Conservation (phyloP, 805 yeast genomes). For the Candida andamanensis region DNA sequence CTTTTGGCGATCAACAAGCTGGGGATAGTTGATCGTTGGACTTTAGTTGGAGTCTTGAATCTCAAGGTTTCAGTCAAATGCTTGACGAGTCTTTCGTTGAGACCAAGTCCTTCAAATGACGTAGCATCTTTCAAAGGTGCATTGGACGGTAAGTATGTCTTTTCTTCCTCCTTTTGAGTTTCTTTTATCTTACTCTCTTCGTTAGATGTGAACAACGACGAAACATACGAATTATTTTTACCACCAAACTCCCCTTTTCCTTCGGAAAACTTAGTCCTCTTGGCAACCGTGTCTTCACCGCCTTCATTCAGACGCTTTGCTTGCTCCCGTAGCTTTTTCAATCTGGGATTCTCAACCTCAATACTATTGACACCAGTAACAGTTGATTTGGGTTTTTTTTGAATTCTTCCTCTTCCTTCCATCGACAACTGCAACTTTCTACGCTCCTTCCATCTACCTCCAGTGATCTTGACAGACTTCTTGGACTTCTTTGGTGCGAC, state of each 20-base stretch:
- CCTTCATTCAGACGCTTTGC: neutral
- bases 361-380: conserved; percentile 31
- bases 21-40: conserved; percentile 81
- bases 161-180: conserved; percentile 31
- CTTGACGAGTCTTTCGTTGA: conserved; percentile 46
- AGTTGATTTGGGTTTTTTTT: conserved; percentile 13
- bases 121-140: conserved; percentile 76
- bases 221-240: conserved; percentile 61
- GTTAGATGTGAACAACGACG: conserved; percentile 67
- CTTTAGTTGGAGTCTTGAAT: conserved; percentile 71
- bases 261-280: conserved; percentile 40
- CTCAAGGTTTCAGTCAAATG: conserved; percentile 55
- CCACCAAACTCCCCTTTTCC: conserved; percentile 51
- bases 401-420: conserved; percentile 37
- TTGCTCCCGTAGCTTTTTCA: conserved; percentile 3
- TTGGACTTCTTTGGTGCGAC: conserved; percentile 18
- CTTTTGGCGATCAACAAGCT: conserved; percentile 24
- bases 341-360: conserved; percentile 13
- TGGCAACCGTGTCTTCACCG: conserved; percentile 6
- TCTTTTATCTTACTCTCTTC: conserved; percentile 53
- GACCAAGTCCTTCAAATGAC: conserved; percentile 67
- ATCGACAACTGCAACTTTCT: conserved; percentile 52
- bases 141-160: conserved; percentile 57
- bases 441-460: conserved; percentile 83
- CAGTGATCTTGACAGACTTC: conserved; percentile 41